Base-by-base conservation (phyloP, 352 stramenopile species). In the Phytophthora citricola region DNA sequence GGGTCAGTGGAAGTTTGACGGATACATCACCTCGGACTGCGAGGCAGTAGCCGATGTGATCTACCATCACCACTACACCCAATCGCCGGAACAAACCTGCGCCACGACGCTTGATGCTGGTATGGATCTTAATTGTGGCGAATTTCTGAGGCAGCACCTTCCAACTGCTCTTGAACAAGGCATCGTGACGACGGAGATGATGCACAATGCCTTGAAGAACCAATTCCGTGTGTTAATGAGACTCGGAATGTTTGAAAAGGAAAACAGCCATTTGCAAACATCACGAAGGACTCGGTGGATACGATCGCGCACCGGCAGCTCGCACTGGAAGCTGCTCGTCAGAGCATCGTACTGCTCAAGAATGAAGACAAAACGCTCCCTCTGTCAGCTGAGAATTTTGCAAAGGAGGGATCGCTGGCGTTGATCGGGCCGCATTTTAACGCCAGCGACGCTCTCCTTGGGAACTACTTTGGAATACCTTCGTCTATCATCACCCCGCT, bases 21-120 rank as follows among this genome's bases (percentile, higher is more conserved):
- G 91, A 24, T 98, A 98, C 80, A 85, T 98, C 46, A 93, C 92
- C 4, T 93, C 86, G 20, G 95, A 99, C 69, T 98, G 93, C 69
- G 92, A 78, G 15, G 93, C 94, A 5, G 78, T 98, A 31, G 68
- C 78, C 8, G 85, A 98, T 47, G 70, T 98, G 4, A 78, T 87
- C 15, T 72, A 90, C 45, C 40, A 72, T 4, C 87, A 97, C 63
- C 79, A 96, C 65, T 97, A 89, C 72, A 93, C 81, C 11, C 78
- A 94, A 55, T 76, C 81, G 2, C 78, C 81, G 1, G 71, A 75
- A 34, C 55, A 66, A 34, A 93, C 84, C 9, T 90, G 80, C 36
- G 79, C 71, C 46, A 78, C 78, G 57, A 79, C 73, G 12, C 54
- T 92, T 55, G 80, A 79, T 66, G 92, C 86, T 26, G 89, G 77